phyloP scores from a whole-genome alignment of 345 rosid species.

The Brassica incana region DNA sequence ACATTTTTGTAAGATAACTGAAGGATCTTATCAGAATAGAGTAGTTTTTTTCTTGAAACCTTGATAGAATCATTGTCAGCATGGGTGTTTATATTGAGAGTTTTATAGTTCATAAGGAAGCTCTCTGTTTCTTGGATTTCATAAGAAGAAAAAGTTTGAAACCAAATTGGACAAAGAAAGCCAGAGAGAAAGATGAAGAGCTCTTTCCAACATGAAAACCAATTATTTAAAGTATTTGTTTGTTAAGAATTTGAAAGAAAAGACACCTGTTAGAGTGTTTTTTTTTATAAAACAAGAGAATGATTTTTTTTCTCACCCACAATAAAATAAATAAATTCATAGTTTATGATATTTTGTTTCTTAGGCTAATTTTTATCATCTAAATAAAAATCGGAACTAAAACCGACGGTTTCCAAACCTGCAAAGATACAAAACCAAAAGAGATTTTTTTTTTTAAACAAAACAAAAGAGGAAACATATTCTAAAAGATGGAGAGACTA shows the following conservation, averaged over 20 bases:
- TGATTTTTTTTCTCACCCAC: not conserved
- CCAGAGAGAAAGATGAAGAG: not conserved
- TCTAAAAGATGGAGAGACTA: no score
- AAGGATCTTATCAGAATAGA: not conserved
- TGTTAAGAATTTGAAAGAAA: not conserved
- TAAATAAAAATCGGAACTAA: no score
- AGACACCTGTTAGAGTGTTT: not conserved
- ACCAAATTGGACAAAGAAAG: not conserved
- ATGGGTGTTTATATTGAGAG: no score
- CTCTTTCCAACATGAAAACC: not conserved
- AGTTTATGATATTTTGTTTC: not conserved
- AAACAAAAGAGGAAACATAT: no score
- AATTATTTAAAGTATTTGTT: not conserved
- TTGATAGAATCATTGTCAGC: not conserved
- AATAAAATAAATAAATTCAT: no score
- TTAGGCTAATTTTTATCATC: not conserved
- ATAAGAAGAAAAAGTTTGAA: not conserved
- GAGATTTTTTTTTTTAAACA: no score
- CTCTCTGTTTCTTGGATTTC: not conserved
- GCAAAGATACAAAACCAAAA: no score
- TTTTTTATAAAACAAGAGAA: no score
- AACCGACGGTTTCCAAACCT: no score
- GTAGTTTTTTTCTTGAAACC: no score
- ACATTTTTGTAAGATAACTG: not conserved
- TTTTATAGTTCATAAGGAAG: not conserved